phyloP scores from a whole-genome alignment of 2,329 filamentous ascomycete genomes.

The Xylariaceae sp. region DNA sequence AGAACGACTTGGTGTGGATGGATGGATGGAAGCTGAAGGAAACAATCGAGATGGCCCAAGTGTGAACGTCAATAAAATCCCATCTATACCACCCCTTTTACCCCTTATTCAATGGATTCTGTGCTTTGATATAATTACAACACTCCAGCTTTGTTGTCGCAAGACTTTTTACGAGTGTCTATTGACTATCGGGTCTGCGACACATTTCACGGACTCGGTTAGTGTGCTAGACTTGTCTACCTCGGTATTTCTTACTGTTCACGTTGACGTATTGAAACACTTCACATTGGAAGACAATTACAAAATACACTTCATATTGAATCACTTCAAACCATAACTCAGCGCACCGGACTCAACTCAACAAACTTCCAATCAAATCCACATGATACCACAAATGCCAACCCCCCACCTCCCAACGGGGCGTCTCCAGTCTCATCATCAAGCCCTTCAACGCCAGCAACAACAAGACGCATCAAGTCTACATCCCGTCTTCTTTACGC shows the following conservation, averaged over 20 bases:
- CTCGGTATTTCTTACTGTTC: background rate
- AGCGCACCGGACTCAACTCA: background rate
- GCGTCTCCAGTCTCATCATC: slow-evolving; percentile 9
- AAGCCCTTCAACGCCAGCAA: slow-evolving; percentile 5
- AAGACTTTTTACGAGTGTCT: too few relatives aligned
- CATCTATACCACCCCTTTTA: background rate
- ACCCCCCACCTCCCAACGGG: slow-evolving; percentile 3
- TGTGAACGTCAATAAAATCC: background rate
- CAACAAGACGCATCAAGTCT: slow-evolving; percentile 48
- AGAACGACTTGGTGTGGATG: slow-evolving; percentile 8
- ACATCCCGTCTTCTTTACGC: slow-evolving; percentile 74
- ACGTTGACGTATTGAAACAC: background rate
- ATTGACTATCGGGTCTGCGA: background rate
- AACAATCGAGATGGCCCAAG: background rate
- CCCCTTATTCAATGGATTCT: background rate
- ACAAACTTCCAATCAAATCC: background rate
- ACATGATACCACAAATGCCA: slow-evolving; percentile 9
- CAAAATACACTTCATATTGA: background rate
- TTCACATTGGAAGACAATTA: too few relatives aligned
- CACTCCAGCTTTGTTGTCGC: too few relatives aligned
- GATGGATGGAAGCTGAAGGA: background rate
- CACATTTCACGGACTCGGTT: background rate
- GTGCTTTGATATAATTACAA: background rate
- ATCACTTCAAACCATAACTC: background rate
- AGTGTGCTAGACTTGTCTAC: background rate